Percentiles rank a stretch among this genome's conserved stretches.
Evolutionary conservation across 2,329 filamentous ascomycete genomes (phyloP).

Genomic region (Dryadomyces quercus-mongolicae): DNA sequence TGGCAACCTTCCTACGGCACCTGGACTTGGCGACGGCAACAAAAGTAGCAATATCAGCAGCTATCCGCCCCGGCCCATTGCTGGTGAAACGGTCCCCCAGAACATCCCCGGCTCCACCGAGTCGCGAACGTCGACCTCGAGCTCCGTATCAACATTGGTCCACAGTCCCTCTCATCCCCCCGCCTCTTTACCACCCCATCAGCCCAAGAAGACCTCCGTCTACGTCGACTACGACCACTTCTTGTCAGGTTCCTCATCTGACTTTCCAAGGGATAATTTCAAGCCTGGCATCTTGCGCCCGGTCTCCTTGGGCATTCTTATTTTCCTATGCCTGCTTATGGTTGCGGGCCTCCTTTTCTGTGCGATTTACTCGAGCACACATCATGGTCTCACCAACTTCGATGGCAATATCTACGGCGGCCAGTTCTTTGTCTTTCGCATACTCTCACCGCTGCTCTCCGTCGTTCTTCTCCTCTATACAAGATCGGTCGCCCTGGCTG

Average conservation of each 20-base stretch:
- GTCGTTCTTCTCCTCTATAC: slow-evolving; percentile 63
- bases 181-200: slow-evolving; percentile 1
- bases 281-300: slow-evolving; percentile 61
- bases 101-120: neutral
- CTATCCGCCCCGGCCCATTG: slow-evolving; percentile 13
- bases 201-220: slow-evolving; percentile 7
- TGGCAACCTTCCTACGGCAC: slow-evolving; percentile 31
- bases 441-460: slow-evolving; percentile 69
- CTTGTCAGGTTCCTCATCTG: slow-evolving; percentile 2
- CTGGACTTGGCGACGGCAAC: slow-evolving; percentile 31
- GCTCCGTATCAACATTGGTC: slow-evolving; percentile 11
- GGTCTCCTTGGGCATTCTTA: slow-evolving; percentile 47
- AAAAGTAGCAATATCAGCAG: slow-evolving; percentile 22
- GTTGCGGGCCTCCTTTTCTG: slow-evolving; percentile 59
- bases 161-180: neutral
- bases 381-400: slow-evolving; percentile 58
- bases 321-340: slow-evolving; percentile 55
- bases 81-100: slow-evolving; percentile 23
- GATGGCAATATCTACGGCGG: slow-evolving; percentile 52
- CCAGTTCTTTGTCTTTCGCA: slow-evolving; percentile 76
- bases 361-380: slow-evolving; percentile 52
- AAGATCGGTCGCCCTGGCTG: slow-evolving; percentile 59
- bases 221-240: slow-evolving; percentile 6
- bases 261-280: slow-evolving; percentile 41
- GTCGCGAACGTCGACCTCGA: neutral